Evolutionary conservation across 2,329 filamentous ascomycete species (phyloP).

Genomic region (Neofusicoccum parvum): DNA sequence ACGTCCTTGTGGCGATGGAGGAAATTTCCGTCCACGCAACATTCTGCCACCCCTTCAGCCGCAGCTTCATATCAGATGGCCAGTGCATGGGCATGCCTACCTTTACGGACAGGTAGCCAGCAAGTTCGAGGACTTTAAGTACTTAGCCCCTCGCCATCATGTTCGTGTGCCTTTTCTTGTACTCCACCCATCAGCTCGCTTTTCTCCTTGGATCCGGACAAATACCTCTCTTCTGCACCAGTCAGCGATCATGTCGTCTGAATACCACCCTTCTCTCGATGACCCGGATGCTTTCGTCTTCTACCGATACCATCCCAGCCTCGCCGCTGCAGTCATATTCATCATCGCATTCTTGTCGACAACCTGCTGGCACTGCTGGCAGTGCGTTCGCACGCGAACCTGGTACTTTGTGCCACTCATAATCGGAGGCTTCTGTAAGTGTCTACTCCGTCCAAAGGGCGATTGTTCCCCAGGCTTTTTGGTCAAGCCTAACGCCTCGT

Average conservation of each 20-base stretch:
- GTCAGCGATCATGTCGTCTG: background rate
- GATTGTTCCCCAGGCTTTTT: background rate
- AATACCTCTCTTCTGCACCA: no score
- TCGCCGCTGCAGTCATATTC: slow-evolving; percentile 34
- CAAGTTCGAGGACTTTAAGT: no score
- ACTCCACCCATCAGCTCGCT: no score
- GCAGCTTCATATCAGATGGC: no score
- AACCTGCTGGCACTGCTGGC: slow-evolving; percentile 40
- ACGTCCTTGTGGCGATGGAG: no score
- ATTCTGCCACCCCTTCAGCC: no score
- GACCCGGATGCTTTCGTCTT: slow-evolving; percentile 18
- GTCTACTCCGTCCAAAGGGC: background rate
- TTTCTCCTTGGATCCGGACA: no score
- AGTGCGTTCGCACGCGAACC: slow-evolving; percentile 42
- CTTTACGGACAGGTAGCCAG: no score
- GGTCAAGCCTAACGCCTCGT: background rate
- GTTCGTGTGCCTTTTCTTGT: no score
- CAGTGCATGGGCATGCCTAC: no score
- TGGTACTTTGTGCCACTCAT: slow-evolving; percentile 57
- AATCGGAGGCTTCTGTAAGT: slow-evolving; percentile 51
- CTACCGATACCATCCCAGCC: slow-evolving; percentile 36
- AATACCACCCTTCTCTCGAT: background rate
- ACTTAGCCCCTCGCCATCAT: no score
- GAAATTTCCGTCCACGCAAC: no score
- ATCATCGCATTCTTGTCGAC: slow-evolving; percentile 30